These are phyloP conservation scores for Flaveria floridana DNA, from an alignment of 140 eudicot genomes.

Conservation along the genomic window DNA sequence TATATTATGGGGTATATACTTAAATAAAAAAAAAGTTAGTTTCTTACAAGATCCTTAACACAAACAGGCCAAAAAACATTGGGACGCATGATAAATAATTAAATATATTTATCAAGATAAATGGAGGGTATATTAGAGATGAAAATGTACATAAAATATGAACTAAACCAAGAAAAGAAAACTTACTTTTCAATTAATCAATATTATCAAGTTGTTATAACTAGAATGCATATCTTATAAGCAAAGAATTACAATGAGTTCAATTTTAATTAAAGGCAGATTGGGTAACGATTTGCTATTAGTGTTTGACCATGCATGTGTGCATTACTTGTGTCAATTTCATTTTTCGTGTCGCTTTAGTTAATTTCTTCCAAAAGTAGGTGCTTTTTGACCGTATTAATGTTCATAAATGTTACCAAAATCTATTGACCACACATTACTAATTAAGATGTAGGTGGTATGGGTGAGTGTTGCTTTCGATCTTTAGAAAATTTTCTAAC, in stretches of 20 bases:
- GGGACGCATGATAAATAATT: no score
- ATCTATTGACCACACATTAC: slow-evolving; percentile 12
- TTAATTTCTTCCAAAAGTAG: slow-evolving; percentile 15
- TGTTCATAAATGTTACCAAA: slow-evolving; percentile 19
- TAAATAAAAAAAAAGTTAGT: no score
- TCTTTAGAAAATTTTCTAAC: slow-evolving; percentile 25
- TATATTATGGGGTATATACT: no score
- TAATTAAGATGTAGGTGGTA: not conserved
- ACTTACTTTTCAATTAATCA: no score
- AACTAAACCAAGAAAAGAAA: no score
- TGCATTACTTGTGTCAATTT: not conserved
- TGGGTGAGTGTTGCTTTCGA: slow-evolving; percentile 37
- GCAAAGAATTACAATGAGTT: slow-evolving; percentile 8
- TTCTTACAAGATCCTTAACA: no score
- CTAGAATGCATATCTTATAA: slow-evolving; percentile 20
- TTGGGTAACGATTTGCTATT: slow-evolving; percentile 26
- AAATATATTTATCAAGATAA: no score
- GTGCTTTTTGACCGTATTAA: slow-evolving; percentile 34
- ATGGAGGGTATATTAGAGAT: no score
- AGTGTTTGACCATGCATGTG: slow-evolving; percentile 34
- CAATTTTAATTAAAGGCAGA: slow-evolving; percentile 9
- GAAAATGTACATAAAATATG: no score
- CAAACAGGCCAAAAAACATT: no score
- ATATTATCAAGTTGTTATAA: not conserved
- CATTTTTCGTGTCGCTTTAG: slow-evolving; percentile 20